Evolutionary conservation across 2,329 filamentous ascomycete species (phyloP).

Genomic region (Cladosporium sp.): DNA sequence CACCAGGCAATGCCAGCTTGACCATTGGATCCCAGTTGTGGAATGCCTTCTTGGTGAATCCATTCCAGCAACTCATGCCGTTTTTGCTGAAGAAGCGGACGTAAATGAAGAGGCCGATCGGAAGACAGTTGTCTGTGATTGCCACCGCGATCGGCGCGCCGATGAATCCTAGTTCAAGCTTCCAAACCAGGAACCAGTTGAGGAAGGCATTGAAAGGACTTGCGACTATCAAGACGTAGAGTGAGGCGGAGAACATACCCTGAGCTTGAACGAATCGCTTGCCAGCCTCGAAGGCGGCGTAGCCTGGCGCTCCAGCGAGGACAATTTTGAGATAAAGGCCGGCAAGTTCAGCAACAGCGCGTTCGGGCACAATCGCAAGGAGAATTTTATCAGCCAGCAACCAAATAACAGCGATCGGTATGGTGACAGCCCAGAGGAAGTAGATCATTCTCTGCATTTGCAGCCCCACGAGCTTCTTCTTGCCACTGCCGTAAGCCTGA

Average conservation of each 20-base stretch:
- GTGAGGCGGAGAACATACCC: slow-evolving; percentile 73
- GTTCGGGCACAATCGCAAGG: slow-evolving; percentile 60
- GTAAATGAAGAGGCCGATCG: slow-evolving; percentile 65
- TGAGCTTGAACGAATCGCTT: slow-evolving; percentile 87
- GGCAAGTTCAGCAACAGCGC: slow-evolving; percentile 62
- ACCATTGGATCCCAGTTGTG: slow-evolving; percentile 80
- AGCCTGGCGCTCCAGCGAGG: slow-evolving; percentile 66
- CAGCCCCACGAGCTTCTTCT: slow-evolving; percentile 77
- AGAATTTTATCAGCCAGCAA: slow-evolving; percentile 61
- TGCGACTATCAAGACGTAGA: slow-evolving; percentile 74
- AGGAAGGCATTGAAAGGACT: slow-evolving; percentile 74
- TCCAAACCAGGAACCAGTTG: slow-evolving; percentile 75
- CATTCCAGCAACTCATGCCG: slow-evolving; percentile 72
- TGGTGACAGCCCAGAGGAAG: slow-evolving; percentile 65
- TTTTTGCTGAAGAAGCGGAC: slow-evolving; percentile 57
- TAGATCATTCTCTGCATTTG: slow-evolving; percentile 75
- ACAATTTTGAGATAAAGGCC: slow-evolving; percentile 67
- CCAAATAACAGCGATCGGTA: slow-evolving; percentile 72
- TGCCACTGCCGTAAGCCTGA: slow-evolving; percentile 87
- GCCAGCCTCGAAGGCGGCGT: slow-evolving; percentile 68
- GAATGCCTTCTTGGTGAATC: slow-evolving; percentile 62
- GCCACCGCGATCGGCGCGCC: slow-evolving; percentile 73
- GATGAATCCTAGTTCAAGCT: slow-evolving; percentile 61
- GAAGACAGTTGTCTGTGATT: slow-evolving; percentile 69
- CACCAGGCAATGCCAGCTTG: slow-evolving; percentile 75